Evolutionary conservation across 805 yeast genomes (phyloP).

Genomic region (Zygotorulaspora sp.): DNA sequence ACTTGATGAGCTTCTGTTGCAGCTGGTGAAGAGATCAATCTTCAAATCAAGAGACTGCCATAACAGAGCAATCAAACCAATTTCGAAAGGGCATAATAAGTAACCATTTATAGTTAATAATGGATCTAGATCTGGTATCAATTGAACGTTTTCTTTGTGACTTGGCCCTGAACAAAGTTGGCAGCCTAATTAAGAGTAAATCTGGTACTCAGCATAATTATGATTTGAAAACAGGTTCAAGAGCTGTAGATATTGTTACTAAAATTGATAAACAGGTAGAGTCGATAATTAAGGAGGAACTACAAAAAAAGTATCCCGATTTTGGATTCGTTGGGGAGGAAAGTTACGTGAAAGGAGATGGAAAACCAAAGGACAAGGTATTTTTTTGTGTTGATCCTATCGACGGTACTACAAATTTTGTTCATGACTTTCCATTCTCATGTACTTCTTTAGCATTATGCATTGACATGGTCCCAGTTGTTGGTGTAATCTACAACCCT

Average conservation of each 20-base stretch:
- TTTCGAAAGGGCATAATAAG: too few relatives aligned
- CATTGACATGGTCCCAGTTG: conserved; percentile 45
- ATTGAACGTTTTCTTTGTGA: conserved; percentile 28
- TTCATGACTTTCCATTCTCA: conserved; percentile 56
- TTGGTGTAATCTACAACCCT: conserved; percentile 63
- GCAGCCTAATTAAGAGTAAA: conserved; percentile 45
- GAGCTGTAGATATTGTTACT: conserved; percentile 59
- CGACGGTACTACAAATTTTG: conserved; percentile 60
- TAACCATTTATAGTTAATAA: too few relatives aligned
- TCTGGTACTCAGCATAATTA: conserved; percentile 41
- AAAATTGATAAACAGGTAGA: conserved; percentile 59
- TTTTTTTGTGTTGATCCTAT: conserved; percentile 60
- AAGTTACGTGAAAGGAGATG: conserved; percentile 46
- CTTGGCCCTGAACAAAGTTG: conserved; percentile 34
- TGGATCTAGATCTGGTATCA: conserved; percentile 19
- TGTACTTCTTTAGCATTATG: conserved; percentile 62
- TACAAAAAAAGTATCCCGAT: conserved; percentile 40
- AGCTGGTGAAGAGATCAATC: too few relatives aligned
- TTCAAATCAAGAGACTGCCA: too few relatives aligned
- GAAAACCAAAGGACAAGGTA: conserved; percentile 46
- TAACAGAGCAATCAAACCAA: too few relatives aligned
- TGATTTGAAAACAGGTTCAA: conserved; percentile 33
- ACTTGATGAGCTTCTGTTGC: too few relatives aligned
- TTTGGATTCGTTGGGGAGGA: conserved; percentile 60
- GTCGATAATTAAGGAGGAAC: conserved; percentile 32